Conservation (phyloP, 1,284 basidiomycete genomes). For the Pisolithus thermaeus region DNA sequence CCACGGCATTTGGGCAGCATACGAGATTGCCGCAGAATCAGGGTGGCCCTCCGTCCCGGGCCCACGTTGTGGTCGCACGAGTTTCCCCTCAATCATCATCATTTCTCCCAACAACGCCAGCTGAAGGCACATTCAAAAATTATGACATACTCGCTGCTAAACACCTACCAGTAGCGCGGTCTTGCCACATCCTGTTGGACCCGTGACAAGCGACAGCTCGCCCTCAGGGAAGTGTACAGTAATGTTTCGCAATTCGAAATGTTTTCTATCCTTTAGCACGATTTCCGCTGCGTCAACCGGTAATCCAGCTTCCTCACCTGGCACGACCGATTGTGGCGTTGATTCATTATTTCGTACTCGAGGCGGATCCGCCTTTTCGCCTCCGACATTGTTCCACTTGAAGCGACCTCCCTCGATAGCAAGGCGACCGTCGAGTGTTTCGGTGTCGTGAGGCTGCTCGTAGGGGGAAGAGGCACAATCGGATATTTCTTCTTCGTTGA, state of each 20-base stretch:
- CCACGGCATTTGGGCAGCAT: constrained; percentile 58
- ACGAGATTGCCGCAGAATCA: constrained; percentile 47
- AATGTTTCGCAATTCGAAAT: constrained; percentile 55
- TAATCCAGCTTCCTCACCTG: constrained; percentile 9
- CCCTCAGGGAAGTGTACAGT: constrained; percentile 56
- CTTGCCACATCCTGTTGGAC: constrained; percentile 69
- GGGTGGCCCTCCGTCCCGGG: constrained; percentile 36
- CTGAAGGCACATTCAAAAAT: constrained; percentile 8
- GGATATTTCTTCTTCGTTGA: constrained; percentile 78
- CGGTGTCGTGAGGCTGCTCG: constrained; percentile 21
- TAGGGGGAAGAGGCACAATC: constrained; percentile 67
- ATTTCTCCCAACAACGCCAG: constrained; percentile 30
- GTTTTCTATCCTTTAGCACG: constrained; percentile 25
- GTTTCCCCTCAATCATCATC: constrained; percentile 24
- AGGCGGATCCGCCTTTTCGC: constrained; percentile 1
- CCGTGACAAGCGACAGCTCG: constrained; percentile 48
- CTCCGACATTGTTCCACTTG: constrained; percentile 50
- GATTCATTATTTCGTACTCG: constrained; percentile 1
- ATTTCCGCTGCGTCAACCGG: constrained; percentile 8
- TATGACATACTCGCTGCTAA: not conserved
- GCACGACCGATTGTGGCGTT: not conserved
- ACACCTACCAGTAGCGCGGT: constrained; percentile 32
- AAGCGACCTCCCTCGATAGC: constrained; percentile 54
- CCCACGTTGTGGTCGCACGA: constrained; percentile 37
- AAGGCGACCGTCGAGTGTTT: constrained; percentile 31